phyloP scores from a whole-genome alignment of 768 basidiomycete species.

The Amanita thiersii region DNA sequence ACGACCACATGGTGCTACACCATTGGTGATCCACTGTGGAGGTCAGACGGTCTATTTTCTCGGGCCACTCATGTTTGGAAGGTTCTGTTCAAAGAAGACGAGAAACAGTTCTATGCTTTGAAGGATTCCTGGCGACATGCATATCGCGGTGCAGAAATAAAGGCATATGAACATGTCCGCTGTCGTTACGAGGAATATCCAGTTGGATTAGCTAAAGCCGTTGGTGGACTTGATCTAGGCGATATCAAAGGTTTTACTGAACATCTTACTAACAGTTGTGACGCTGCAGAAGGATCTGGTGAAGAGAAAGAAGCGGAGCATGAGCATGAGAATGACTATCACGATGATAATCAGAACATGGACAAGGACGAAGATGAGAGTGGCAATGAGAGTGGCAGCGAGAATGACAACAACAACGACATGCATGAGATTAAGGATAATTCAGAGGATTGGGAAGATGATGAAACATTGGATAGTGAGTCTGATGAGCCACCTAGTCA shows the following conservation, averaged over 20 bases:
- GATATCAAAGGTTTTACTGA: not conserved
- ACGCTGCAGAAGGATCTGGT: too few relatives aligned
- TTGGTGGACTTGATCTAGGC: not conserved
- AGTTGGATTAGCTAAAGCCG: not conserved
- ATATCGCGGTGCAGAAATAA: not conserved
- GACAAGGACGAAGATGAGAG: not conserved
- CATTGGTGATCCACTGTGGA: not conserved
- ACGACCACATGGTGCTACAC: not conserved
- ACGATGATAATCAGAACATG: not conserved
- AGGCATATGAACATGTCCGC: slow-evolving; percentile 1
- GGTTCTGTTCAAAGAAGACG: slow-evolving; percentile 1
- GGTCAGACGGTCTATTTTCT: slow-evolving; percentile 1
- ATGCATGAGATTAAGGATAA: too few relatives aligned
- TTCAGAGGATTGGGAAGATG: too few relatives aligned
- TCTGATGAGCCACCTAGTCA: too few relatives aligned
- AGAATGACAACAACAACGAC: too few relatives aligned
- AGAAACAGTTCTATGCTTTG: not conserved
- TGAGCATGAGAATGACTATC: too few relatives aligned
- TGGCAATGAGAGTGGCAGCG: not conserved
- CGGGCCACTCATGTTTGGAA: not conserved
- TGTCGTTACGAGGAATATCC: not conserved
- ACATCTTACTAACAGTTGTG: not conserved
- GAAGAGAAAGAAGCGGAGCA: too few relatives aligned
- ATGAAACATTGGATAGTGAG: too few relatives aligned
- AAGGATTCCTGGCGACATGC: slow-evolving; percentile 6